Conservation (phyloP, 2,329 filamentous ascomycete species). For the Echinosphaeria canescens region DNA sequence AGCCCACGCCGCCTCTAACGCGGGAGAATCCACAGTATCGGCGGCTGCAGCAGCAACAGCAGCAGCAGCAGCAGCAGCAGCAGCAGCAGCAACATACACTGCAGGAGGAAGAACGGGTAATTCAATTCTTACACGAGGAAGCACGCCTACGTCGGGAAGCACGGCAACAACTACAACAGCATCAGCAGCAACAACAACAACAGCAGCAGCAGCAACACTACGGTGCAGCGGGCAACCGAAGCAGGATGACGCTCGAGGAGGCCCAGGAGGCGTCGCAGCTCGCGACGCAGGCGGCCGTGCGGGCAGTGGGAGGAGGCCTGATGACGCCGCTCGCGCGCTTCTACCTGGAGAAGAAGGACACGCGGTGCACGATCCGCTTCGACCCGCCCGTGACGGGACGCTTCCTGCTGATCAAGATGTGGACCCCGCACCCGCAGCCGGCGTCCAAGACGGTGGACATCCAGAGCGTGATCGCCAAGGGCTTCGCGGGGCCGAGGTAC, state of each 20-base stretch:
- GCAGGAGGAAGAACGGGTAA: no score
- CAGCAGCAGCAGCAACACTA: slow-evolving; percentile 8
- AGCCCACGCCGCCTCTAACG: no score
- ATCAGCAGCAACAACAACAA: slow-evolving; percentile 5
- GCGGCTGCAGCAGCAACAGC: no score
- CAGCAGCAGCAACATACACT: no score
- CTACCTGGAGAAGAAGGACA: slow-evolving; percentile 63
- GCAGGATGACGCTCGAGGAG: slow-evolving; percentile 17
- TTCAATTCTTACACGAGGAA: no score
- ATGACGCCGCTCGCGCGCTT: slow-evolving; percentile 62
- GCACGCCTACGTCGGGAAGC: no score
- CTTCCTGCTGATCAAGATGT: slow-evolving; percentile 78
- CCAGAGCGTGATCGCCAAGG: slow-evolving; percentile 63
- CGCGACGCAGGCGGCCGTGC: slow-evolving; percentile 32
- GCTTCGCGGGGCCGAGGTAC: slow-evolving; percentile 69
- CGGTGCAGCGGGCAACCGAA: slow-evolving; percentile 17
- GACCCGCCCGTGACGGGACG: slow-evolving; percentile 62
- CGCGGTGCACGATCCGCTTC: slow-evolving; percentile 72
- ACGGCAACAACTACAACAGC: no score
- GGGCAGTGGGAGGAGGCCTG: slow-evolving; percentile 33
- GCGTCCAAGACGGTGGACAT: slow-evolving; percentile 69
- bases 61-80: no score
- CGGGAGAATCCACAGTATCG: no score
- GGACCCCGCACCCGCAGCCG: slow-evolving; percentile 50
- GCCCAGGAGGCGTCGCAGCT: slow-evolving; percentile 24